A percentile compares a stretch with the other conserved stretches of the same genome.
Evolutionary conservation across 78 protist genomes (phyloP).

Genomic region (Dictyostelium intermedium): DNA sequence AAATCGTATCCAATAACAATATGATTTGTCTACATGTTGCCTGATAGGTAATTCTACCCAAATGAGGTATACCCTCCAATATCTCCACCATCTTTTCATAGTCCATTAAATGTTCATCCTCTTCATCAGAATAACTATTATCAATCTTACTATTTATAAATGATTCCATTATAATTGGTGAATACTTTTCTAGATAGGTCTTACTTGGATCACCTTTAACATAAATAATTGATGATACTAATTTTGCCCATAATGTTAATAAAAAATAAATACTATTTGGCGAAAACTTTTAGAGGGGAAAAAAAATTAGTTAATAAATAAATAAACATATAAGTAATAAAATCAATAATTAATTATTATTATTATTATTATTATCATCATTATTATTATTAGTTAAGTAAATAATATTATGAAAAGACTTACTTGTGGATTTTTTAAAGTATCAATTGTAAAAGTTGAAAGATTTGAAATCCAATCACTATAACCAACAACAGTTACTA

Average conservation of each 20-base stretch:
- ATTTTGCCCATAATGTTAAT: constrained; percentile 63
- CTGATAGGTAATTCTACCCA: constrained; percentile 44
- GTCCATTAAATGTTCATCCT: constrained; percentile 66
- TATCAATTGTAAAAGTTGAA: constrained; percentile 51
- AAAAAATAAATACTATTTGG: constrained; percentile 74
- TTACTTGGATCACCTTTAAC: constrained; percentile 60
- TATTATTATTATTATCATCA: too few relatives aligned
- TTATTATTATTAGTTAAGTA: too few relatives aligned
- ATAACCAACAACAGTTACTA: constrained; percentile 15
- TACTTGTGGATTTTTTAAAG: constrained; percentile 62
- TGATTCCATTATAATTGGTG: constrained; percentile 61
- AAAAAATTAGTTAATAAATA: neutral
- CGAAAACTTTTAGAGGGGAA: neutral
- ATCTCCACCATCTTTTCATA: constrained; percentile 75
- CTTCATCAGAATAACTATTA: constrained; percentile 42
- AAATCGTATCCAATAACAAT: constrained; percentile 17
- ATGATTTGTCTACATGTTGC: constrained; percentile 35
- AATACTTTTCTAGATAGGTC: constrained; percentile 27
- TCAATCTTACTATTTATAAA: constrained; percentile 42
- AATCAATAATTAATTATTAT: neutral
- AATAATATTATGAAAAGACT: too few relatives aligned
- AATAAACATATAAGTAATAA: neutral
- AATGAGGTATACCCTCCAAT: constrained; percentile 38
- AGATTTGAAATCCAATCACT: constrained; percentile 40
- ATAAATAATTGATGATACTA: constrained; percentile 52